A percentile compares a stretch with the other conserved stretches of the same genome.
Conservation (phyloP, 2,329 filamentous ascomycete species). For the Plenodomus tracheiphilus region DNA sequence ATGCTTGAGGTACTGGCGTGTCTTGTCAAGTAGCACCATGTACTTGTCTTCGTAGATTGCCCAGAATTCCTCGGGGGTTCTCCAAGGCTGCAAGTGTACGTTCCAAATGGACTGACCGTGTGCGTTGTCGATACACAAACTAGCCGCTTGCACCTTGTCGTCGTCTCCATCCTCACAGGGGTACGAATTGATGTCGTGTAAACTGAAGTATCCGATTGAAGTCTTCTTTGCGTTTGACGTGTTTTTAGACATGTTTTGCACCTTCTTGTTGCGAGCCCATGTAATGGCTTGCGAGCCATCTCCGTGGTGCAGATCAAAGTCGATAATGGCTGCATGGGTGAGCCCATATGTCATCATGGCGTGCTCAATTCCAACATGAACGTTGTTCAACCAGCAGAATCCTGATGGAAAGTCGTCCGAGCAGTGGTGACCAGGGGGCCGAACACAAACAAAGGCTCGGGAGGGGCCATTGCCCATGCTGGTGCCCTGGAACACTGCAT, state of each 20-base stretch:
- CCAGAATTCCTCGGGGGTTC: slow-evolving; percentile 84
- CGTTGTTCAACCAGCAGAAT: slow-evolving; percentile 99
- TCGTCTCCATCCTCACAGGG: slow-evolving; percentile 93
- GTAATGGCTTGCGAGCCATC: slow-evolving; percentile 88
- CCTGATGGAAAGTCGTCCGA: slow-evolving; percentile 87
- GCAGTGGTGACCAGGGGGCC: slow-evolving; percentile 94
- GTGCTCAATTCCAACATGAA: slow-evolving; percentile 94
- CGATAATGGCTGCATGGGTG: slow-evolving; percentile 79
- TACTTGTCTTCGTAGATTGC: slow-evolving; percentile 81
- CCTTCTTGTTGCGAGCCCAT: slow-evolving; percentile 83
- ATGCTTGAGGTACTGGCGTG: slow-evolving; percentile 71
- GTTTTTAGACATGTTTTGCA: slow-evolving; percentile 67
- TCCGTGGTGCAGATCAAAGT: slow-evolving; percentile 49
- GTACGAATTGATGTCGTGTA: slow-evolving; percentile 98
- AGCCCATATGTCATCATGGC: slow-evolving; percentile 80
- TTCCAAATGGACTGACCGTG: slow-evolving; percentile 97
- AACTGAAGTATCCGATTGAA: slow-evolving; percentile 90
- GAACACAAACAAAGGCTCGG: slow-evolving; percentile 87
- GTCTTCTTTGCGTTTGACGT: slow-evolving; percentile 77
- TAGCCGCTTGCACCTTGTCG: slow-evolving; percentile 91
- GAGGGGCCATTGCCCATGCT: slow-evolving; percentile 58
- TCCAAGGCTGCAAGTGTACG: slow-evolving; percentile 88
- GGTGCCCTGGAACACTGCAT: slow-evolving; percentile 70
- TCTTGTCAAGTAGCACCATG: slow-evolving; percentile 74
- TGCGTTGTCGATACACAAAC: slow-evolving; percentile 89